Conservation (phyloP, 257 asterid species). For the Agastache rugosa region DNA sequence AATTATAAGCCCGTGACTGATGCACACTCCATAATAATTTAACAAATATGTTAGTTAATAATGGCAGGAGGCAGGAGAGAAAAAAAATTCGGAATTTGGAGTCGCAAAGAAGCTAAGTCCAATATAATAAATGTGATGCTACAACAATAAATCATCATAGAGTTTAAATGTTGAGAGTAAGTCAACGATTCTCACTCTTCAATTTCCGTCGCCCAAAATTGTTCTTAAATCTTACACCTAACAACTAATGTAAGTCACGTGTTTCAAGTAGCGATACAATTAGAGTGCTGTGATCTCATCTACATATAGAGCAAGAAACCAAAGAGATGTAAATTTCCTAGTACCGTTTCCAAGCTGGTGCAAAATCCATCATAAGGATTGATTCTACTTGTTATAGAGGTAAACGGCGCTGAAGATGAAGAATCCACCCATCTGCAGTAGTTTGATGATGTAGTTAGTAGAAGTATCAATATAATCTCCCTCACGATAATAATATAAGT, state of each 20-base stretch:
- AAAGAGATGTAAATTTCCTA: neutral
- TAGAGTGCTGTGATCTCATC: neutral
- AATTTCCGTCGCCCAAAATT: slow-evolving; percentile 1
- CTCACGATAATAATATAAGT: neutral
- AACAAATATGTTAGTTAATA: neutral
- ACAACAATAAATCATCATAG: neutral
- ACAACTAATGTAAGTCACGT: slow-evolving; percentile 5
- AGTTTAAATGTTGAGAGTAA: slow-evolving; percentile 4
- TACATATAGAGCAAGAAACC: slow-evolving; percentile 5
- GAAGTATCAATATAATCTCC: neutral
- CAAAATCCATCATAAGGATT: neutral
- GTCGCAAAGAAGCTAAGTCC: neutral
- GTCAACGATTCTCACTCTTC: neutral
- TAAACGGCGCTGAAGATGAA: slow-evolving; percentile 35
- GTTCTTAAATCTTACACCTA: slow-evolving; percentile 24
- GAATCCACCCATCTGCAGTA: slow-evolving; percentile 38
- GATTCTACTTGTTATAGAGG: slow-evolving; percentile 33
- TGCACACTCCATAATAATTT: neutral
- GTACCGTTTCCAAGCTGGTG: neutral
- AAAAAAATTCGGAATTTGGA: neutral
- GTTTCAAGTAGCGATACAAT: slow-evolving; percentile 5
- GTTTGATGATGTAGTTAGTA: neutral
- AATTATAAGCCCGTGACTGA: slow-evolving; percentile 12
- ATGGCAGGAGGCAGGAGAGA: neutral
- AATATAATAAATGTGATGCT: slow-evolving; percentile 1